Evolutionary conservation across 2,329 filamentous ascomycete species (phyloP), one percentile per base, ranked within the genome.

Genomic region (Ophiostoma novo-ulmi): DNA sequence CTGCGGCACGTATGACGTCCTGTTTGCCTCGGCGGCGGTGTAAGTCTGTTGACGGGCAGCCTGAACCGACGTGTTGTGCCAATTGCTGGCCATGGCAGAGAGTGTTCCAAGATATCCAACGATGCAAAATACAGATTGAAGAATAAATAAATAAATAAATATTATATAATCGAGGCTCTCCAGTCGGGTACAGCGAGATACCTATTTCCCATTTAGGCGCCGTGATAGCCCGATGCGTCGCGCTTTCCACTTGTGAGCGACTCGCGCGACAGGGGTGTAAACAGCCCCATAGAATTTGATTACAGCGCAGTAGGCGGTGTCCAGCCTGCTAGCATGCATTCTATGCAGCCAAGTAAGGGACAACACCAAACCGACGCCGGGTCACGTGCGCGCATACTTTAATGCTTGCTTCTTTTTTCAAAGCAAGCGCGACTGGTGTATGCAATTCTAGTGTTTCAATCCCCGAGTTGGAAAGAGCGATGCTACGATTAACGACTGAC

Each of bases 31-130:
- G 26, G n/a, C 65, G 13, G 38, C 38, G 36, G n/a, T 48, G 65
- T 48, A 67, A 20, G 39, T 44, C 65, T 67, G 70, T 10, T 61
- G 68, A 41, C 67, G 68, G 20, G 71, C 71, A 2, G 70, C 69
- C 39, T 74, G 71, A 31, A 73, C 72, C 8, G 73, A 73, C 11
- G 73, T 74, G 39, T 74, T 73, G 31, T 72, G 69, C 72, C 73
- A 73, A 22, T 26, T 26, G 5, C 36, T 58, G 48, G 52, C 20
- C 35, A 58, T 58, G 41, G 26, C 17, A 26, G 11, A 58, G 39
- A 26, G 26, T 13, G 13, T 5, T 20, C 39, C 55, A 65, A n/a
- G 1, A 55, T 7, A 55, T 20, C 8, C 20, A 38, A 36, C 2
- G 3, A 36, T 8, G 3, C 31, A 20, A 64, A 38, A 31, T 31